These are phyloP conservation scores for Sonneratia alba DNA, from an alignment of 345 rosid species.

Conservation along the genomic window DNA sequence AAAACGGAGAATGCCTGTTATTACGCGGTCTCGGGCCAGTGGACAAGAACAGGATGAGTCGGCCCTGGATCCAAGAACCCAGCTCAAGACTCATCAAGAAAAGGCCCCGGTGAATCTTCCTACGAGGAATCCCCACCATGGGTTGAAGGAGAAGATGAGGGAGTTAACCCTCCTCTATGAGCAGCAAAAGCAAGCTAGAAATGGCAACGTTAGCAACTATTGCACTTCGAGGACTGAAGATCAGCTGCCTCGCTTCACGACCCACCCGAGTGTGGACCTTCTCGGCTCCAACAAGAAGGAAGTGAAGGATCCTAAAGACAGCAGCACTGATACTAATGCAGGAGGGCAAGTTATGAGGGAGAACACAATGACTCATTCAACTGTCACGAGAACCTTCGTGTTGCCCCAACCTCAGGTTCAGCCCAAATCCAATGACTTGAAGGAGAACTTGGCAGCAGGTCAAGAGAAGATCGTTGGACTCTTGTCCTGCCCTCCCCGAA, in stretches of 20 bases:
- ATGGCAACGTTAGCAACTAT: conserved; percentile 17
- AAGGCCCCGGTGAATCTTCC: conserved; percentile 20
- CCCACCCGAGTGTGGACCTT: conserved; percentile 52
- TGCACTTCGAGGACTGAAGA: conserved; percentile 27
- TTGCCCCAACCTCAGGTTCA: conserved; percentile 29
- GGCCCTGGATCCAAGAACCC: conserved; percentile 13
- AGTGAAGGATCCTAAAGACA: conserved; percentile 21
- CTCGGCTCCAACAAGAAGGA: conserved; percentile 34
- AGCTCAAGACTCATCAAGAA: conserved; percentile 23
- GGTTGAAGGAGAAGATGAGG: conserved; percentile 84
- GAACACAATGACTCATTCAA: conserved; percentile 30
- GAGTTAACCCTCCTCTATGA: conserved; percentile 79
- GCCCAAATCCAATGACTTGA: conserved; percentile 29
- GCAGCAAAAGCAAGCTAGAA: conserved; percentile 81
- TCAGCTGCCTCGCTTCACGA: conserved; percentile 20
- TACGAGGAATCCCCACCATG: conserved; percentile 76
- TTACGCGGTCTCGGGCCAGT: conserved; percentile 55
- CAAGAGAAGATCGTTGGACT: conserved; percentile 49
- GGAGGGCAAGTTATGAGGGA: conserved; percentile 30
- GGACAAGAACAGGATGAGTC: conserved; percentile 15
- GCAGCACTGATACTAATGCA: conserved; percentile 11
- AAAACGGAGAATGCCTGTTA: conserved; percentile 56
- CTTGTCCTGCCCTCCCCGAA: conserved; percentile 36
- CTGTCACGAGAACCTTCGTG: conserved; percentile 34
- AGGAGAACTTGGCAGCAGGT: conserved; percentile 55